Base-by-base conservation (phyloP, 1,139 yeast species). In the Taphrina communis region DNA sequence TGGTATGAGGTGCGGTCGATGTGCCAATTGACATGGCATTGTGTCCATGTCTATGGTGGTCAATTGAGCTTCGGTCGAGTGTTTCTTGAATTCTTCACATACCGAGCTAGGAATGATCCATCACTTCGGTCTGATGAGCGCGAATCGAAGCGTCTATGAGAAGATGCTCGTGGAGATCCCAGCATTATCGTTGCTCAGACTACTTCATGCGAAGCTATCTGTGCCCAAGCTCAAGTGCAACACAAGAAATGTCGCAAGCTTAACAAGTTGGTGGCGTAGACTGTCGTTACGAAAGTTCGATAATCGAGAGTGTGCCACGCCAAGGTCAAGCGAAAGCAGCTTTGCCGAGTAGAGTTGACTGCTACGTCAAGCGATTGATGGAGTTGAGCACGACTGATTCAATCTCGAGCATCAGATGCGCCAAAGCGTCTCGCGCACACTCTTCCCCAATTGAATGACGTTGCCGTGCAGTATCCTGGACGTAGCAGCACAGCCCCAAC, bases 21-120 rank as follows among this genome's bases (percentile, higher is more conserved):
- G 36, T 9, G 53, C 53, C 53, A 35, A 50, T 50, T 6, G 53
- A 50, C 53, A 50, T 50, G 8, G 53, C 31, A 2, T 35, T 35
- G 36, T 50, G 53, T 50, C 53, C 53, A 25, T 50, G 53, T 50
- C 53, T 50, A 25, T 44, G 5, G 2, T 44, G 11, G 48, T 44
- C 48, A 44, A 44, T 44, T 44, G 48, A 44, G 6, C 48, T 12
- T 44, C 8, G 48, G 6, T 14, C 42, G 14, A 39, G 19, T n/a
- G 19, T 6, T 14, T 44, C 9, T 44, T 19, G 3, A 2, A n/a
- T 44, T 36, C 31, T 25, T 2, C 31, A 25, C 36, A 21, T 50
- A 50, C 53, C 53, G 31, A 25, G 53, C 31, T 21, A 50, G 53
- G 36, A 50, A 50, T 50, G 53, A 50, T 6, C 36, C 36, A 8